Base-by-base conservation (phyloP, 2,329 filamentous ascomycete genomes). In the Xylariaceae sp. region DNA sequence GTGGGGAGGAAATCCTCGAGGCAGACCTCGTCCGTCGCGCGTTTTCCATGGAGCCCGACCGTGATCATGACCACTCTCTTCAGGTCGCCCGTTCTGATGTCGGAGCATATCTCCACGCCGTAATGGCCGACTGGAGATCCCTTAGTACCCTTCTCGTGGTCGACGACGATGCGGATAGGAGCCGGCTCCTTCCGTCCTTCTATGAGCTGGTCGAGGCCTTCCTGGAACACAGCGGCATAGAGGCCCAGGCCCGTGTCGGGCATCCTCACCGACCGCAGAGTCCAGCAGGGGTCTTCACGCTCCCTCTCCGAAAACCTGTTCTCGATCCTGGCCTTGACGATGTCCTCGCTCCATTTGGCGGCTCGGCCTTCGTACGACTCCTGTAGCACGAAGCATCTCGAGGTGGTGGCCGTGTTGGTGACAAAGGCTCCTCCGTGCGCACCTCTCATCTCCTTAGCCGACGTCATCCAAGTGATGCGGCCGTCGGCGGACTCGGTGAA, bases 321-420 rank as follows among this genome's bases (percentile, higher is more conserved):
- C 62, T 96, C 90, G 11, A 96, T 79, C 48, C 83, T 80, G 7
- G 89, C 88, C 64, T 90, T 94, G 33, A 81, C 78, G 9, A 96
- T 72, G 48, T 97, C 92, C 62, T 97, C 90, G 18, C 80, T 79
- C 63, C 87, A 81, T 44, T 83, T 85, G 13, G 71, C 68, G 1
- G 84, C 86, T 59, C 82, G 89, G 17, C 81, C 81, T 56, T 94
- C 85, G 52, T 90, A 90, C 6, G 75, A 66, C 36, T 87, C 85
- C 35, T 82, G 76, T 1, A 94, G 71, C 28, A 83, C 63, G 55
- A 94, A 84, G 44, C 79, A 83, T 19, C 82, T 73, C 9, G 81
- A 71, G 2, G 81, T 80, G 15, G 73, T 65, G 11, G 68, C 65
- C 18, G 70, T 72, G 50, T 65, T 70, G 44, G 62, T 65, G 8